phyloP scores from a whole-genome alignment of 2,329 filamentous ascomycete genomes.

The Zymoseptoria pseudotritici region DNA sequence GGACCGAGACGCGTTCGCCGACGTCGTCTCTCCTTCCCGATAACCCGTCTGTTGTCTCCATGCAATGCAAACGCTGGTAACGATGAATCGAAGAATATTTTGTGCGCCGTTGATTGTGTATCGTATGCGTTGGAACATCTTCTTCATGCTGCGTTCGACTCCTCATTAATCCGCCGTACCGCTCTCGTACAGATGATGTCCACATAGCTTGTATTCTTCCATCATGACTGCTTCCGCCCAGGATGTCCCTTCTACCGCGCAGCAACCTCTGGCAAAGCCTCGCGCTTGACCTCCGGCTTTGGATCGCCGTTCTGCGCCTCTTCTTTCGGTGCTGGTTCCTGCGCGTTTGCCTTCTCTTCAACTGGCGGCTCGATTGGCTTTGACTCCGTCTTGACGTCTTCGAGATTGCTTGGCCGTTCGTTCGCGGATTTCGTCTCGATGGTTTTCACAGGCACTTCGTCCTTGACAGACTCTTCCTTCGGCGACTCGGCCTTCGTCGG shows the following conservation, averaged over 20 bases:
- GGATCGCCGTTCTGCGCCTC: background rate
- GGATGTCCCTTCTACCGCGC: background rate
- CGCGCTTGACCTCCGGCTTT: background rate
- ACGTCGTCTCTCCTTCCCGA: background rate
- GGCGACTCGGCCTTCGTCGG: background rate
- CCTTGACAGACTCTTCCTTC: background rate
- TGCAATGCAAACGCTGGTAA: background rate
- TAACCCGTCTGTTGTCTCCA: background rate
- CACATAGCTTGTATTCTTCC: background rate
- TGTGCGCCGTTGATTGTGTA: background rate
- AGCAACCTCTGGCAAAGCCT: background rate
- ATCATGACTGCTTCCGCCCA: background rate
- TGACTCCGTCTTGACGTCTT: background rate
- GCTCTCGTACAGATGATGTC: background rate
- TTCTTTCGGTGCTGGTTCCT: background rate
- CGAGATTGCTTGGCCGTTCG: background rate
- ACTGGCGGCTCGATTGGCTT: background rate
- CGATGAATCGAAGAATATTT: background rate
- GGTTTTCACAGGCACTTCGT: background rate
- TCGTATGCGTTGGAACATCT: background rate
- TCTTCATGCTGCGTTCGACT: background rate
- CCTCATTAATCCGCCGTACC: background rate
- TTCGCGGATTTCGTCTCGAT: background rate
- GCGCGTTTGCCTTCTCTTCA: background rate
- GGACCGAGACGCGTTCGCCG: background rate